Evolutionary conservation across 2,329 filamentous ascomycete genomes (phyloP).

Genomic region (Penicillium sp.): DNA sequence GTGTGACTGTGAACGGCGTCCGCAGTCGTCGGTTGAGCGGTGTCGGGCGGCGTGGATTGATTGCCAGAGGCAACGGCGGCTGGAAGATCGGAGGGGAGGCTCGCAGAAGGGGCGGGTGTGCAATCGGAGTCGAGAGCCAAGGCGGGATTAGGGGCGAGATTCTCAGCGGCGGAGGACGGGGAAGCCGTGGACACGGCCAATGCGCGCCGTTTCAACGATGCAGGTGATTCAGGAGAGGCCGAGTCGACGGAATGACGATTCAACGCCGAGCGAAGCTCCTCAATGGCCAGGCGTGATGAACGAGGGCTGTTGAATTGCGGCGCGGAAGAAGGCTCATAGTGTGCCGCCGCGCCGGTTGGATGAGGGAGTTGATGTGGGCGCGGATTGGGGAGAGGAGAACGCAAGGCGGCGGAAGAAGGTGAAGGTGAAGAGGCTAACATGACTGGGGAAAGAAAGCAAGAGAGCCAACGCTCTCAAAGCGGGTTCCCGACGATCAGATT

Average conservation of each 20-base stretch:
- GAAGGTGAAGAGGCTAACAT: constrained; percentile 41
- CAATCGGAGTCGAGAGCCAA: constrained; percentile 16
- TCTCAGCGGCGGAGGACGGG: constrained; percentile 7
- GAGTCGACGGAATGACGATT: constrained; percentile 35
- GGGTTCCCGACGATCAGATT: constrained; percentile 1
- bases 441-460: constrained; percentile 4
- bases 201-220: constrained; percentile 29
- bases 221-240: constrained; percentile 27
- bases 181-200: constrained; percentile 21
- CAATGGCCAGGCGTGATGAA: constrained; percentile 34
- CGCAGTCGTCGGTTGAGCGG: not conserved
- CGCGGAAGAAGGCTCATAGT: constrained; percentile 28
- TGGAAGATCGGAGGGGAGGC: constrained; percentile 11
- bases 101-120: constrained; percentile 13
- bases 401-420: constrained; percentile 34
- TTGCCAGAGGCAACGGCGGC: constrained; percentile 14
- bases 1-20: constrained; percentile 6
- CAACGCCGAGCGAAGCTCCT: constrained; percentile 37
- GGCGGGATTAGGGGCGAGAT: constrained; percentile 8
- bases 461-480: not conserved
- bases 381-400: constrained; percentile 16
- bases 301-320: constrained; percentile 29
- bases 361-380: constrained; percentile 8
- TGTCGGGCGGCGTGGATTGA: constrained; percentile 12
- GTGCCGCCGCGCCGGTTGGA: constrained; percentile 17